phyloP scores from a whole-genome alignment of 305 asterid species.

The Fraxinus velutina region DNA sequence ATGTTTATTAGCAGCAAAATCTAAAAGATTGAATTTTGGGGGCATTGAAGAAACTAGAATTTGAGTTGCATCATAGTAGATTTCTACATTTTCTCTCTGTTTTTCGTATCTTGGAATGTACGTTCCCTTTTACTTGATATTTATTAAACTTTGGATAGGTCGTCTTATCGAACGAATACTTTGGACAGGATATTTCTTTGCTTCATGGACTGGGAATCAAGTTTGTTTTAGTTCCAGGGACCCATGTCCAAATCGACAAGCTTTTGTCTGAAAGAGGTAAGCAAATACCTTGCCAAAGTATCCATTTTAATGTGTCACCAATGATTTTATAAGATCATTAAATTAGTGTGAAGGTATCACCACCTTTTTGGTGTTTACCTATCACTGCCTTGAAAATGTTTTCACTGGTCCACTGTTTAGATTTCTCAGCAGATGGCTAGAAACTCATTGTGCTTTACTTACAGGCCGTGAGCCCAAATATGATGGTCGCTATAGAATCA shows the following conservation, averaged over 20 bases:
- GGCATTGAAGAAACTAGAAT: not conserved
- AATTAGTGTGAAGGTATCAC: not conserved
- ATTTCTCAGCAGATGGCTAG: not conserved
- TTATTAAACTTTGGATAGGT: not conserved
- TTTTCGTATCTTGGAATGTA: not conserved
- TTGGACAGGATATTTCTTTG: slow-evolving; percentile 78
- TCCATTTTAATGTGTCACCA: not conserved
- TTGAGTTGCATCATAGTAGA: not conserved
- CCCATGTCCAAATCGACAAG: slow-evolving; percentile 85
- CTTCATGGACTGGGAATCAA: slow-evolving; percentile 94
- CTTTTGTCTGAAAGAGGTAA: slow-evolving; percentile 71
- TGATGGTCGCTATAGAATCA: slow-evolving; percentile 52
- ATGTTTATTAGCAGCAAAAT: slow-evolving; percentile 1
- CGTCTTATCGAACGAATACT: not conserved
- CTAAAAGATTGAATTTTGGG: not conserved
- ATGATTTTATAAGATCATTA: not conserved
- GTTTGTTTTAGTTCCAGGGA: slow-evolving; percentile 93
- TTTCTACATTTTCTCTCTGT: not conserved
- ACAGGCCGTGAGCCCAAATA: slow-evolving; percentile 49
- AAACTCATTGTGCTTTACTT: slow-evolving; percentile 2
- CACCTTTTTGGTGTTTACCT: not conserved
- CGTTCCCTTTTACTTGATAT: not conserved
- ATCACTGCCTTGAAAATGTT: not conserved
- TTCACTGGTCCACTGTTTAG: not conserved
- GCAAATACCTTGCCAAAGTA: slow-evolving; percentile 7